Percentiles rank a stretch among this genome's conserved stretches.
Evolutionary conservation across 1,284 basidiomycete genomes (phyloP).

Genomic region (Cryptococcus deneoformans): DNA sequence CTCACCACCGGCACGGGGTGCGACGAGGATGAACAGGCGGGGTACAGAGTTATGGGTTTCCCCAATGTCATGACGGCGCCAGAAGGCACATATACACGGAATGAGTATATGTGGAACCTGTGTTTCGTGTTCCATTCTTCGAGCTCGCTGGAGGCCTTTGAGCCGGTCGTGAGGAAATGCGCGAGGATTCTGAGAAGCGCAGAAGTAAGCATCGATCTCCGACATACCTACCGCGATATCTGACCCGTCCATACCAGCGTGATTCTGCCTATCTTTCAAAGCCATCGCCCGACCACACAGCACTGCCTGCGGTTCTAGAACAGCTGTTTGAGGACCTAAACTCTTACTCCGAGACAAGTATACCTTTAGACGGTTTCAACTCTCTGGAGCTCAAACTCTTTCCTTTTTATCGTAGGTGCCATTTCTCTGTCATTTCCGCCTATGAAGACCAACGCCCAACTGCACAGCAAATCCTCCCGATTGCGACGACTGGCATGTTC

Average conservation of each 20-base stretch:
- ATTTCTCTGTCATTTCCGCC: neutral
- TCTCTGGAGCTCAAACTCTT: slow-evolving; percentile 94
- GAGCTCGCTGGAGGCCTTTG: slow-evolving; percentile 90
- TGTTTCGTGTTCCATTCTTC: slow-evolving; percentile 91
- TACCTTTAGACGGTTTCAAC: slow-evolving; percentile 82
- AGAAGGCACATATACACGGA: slow-evolving; percentile 65
- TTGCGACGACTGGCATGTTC: slow-evolving; percentile 94
- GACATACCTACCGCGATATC: neutral
- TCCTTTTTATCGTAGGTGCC: slow-evolving; percentile 70
- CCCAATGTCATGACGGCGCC: slow-evolving; percentile 65
- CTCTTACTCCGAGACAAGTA: slow-evolving; percentile 92
- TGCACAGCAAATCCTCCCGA: slow-evolving; percentile 70
- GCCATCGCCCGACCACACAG: slow-evolving; percentile 62
- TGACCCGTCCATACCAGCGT: slow-evolving; percentile 56
- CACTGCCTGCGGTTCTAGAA: slow-evolving; percentile 82
- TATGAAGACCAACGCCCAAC: neutral
- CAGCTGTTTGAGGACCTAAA: slow-evolving; percentile 97
- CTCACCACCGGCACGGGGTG: slow-evolving; percentile 50
- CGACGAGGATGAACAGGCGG: slow-evolving; percentile 20
- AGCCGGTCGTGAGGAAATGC: slow-evolving; percentile 92
- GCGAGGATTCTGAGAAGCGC: slow-evolving; percentile 81
- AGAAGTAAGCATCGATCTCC: slow-evolving; percentile 61
- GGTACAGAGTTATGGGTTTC: slow-evolving; percentile 80
- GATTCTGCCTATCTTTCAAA: slow-evolving; percentile 85
- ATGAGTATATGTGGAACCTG: slow-evolving; percentile 92